Conservation (phyloP, 208 protist genomes). For the Balamuthia mandrillaris region DNA sequence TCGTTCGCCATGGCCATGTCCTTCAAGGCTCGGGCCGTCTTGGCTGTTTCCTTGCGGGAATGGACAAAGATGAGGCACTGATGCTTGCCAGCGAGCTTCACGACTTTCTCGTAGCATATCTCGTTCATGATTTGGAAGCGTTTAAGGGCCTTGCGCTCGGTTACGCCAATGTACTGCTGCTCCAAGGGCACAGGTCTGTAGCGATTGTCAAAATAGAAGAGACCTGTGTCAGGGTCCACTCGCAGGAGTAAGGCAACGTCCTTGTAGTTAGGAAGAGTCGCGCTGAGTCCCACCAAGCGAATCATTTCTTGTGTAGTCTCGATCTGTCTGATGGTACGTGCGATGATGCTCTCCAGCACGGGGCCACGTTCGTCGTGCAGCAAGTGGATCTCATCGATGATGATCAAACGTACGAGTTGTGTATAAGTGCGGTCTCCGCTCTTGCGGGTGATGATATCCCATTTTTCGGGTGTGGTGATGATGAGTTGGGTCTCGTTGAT, state of each 20-base stretch:
- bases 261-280: constrained; percentile 98
- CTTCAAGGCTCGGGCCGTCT: constrained; percentile 87
- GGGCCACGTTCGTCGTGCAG: constrained; percentile 98
- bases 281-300: constrained; percentile 97
- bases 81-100: constrained; percentile 82
- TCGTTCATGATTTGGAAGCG: constrained; percentile 94
- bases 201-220: constrained; percentile 90
- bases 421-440: constrained; percentile 73
- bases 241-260: constrained; percentile 98
- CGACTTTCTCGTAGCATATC: constrained; percentile 93
- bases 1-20: constrained; percentile 85
- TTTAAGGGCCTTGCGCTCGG: constrained; percentile 87
- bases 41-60: constrained; percentile 95
- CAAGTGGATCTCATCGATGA: constrained; percentile 95
- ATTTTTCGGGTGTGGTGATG: constrained; percentile 99
- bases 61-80: constrained; percentile 99
- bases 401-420: constrained; percentile 82
- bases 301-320: constrained; percentile 77
- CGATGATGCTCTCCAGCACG: constrained; percentile 97
- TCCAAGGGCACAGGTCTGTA: constrained; percentile 96
- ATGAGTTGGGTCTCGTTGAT: constrained; percentile 95
- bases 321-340: constrained; percentile 84
- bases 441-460: constrained; percentile 99
- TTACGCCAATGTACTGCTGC: constrained; percentile 96
- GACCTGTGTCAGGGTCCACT: constrained; percentile 84